phyloP scores from a whole-genome alignment of 2,329 filamentous ascomycete species.

The Paracoccidioides brasiliensis region DNA sequence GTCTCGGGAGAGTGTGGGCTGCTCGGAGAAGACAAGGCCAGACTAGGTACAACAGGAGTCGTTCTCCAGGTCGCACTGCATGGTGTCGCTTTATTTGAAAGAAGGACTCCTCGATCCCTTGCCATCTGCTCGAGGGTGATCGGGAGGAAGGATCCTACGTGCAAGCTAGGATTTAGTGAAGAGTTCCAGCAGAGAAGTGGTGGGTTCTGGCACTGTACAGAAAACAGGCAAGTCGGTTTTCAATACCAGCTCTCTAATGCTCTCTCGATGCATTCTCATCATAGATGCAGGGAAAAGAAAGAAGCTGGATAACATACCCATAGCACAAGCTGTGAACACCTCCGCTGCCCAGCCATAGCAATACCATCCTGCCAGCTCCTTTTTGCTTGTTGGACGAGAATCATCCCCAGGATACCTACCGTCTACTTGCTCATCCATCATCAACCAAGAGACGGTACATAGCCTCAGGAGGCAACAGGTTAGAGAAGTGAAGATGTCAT shows the following conservation, averaged over 20 bases:
- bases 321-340: slow-evolving; percentile 85
- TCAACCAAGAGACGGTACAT: no score
- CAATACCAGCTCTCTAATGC: neutral
- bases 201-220: neutral
- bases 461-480: no score
- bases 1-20: slow-evolving; percentile 18
- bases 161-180: neutral
- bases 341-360: slow-evolving; percentile 93
- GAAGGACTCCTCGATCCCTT: slow-evolving; percentile 76
- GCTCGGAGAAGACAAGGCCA: slow-evolving; percentile 6
- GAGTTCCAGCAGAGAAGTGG: neutral
- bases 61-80: slow-evolving; percentile 54
- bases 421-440: neutral
- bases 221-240: neutral
- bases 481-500: no score
- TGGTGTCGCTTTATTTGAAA: slow-evolving; percentile 61
- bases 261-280: neutral
- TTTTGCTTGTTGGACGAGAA: slow-evolving; percentile 69
- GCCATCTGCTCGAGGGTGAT: slow-evolving; percentile 90
- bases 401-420: slow-evolving; percentile 66
- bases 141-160: slow-evolving; percentile 76
- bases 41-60: slow-evolving; percentile 16
- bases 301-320: slow-evolving; percentile 36
- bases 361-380: slow-evolving; percentile 90
- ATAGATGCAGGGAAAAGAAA: neutral